Conservation (phyloP, 1,139 yeast genomes). For the Eremothecium coryli region DNA sequence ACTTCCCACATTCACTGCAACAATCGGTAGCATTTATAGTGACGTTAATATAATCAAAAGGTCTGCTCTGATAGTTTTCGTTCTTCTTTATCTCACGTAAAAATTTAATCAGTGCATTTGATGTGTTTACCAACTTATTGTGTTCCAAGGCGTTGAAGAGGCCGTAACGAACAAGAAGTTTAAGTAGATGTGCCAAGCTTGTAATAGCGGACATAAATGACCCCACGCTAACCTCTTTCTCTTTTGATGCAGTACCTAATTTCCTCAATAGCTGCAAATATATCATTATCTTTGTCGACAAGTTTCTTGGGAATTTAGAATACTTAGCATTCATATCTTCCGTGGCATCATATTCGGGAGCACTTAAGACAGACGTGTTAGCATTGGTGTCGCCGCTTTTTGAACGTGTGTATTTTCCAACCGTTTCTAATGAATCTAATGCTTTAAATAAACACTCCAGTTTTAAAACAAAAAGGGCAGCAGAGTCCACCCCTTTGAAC, state of each 20-base stretch:
- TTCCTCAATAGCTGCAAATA: slow-evolving; percentile 64
- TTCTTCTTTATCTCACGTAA: slow-evolving; percentile 45
- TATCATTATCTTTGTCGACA: slow-evolving; percentile 72
- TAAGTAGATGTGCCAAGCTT: slow-evolving; percentile 86
- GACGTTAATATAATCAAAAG: slow-evolving; percentile 41
- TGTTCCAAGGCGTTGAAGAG: slow-evolving; percentile 63
- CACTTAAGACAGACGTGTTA: neutral
- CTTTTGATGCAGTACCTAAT: slow-evolving; percentile 29
- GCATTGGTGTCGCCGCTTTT: neutral
- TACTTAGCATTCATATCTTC: slow-evolving; percentile 17
- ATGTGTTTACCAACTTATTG: slow-evolving; percentile 50
- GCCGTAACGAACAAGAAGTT: slow-evolving; percentile 74
- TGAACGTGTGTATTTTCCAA: neutral
- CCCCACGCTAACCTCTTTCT: slow-evolving; percentile 33
- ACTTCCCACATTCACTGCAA: slow-evolving; percentile 60
- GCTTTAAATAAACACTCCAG: slow-evolving; percentile 73
- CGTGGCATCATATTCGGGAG: slow-evolving; percentile 5
- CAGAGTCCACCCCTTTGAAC: slow-evolving; percentile 56
- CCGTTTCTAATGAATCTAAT: slow-evolving; percentile 45
- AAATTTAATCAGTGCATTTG: slow-evolving; percentile 56
- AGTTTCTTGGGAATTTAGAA: slow-evolving; percentile 77
- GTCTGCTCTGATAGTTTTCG: slow-evolving; percentile 34
- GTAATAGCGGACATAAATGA: slow-evolving; percentile 82
- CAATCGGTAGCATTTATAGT: slow-evolving; percentile 67
- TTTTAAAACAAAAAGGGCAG: slow-evolving; percentile 66